These are phyloP conservation scores for Escovopsis sp. DNA, from an alignment of 2,329 filamentous ascomycete species.

Conservation along the genomic window DNA sequence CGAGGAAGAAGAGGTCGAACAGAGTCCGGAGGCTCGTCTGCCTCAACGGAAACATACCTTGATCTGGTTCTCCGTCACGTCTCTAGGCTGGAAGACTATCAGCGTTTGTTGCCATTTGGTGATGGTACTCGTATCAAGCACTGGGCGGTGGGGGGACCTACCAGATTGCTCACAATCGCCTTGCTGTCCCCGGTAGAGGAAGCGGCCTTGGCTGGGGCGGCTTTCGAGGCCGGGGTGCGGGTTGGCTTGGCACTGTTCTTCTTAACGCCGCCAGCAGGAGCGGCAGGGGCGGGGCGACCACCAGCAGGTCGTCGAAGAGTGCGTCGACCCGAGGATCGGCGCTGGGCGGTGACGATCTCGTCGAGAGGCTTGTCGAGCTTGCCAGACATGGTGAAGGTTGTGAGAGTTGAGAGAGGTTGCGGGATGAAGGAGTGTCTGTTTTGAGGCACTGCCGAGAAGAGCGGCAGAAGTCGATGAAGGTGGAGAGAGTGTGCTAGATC, in stretches of 20 bases:
- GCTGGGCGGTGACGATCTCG: slow-evolving; percentile 79
- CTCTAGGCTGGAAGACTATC: slow-evolving; percentile 58
- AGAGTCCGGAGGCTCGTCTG: slow-evolving; percentile 52
- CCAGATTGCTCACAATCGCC: slow-evolving; percentile 96
- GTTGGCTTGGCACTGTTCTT: slow-evolving; percentile 54
- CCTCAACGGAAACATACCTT: slow-evolving; percentile 99
- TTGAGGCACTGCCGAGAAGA: neutral
- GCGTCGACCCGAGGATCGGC: slow-evolving; percentile 39
- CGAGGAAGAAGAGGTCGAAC: slow-evolving; percentile 43
- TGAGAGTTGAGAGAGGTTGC: slow-evolving; percentile 1
- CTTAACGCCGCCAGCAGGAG: slow-evolving; percentile 73
- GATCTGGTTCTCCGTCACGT: slow-evolving; percentile 93
- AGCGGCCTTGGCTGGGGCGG: slow-evolving; percentile 49
- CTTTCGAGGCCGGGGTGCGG: slow-evolving; percentile 44
- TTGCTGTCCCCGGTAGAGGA: slow-evolving; percentile 65
- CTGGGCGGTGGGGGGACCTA: slow-evolving; percentile 33
- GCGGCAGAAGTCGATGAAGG: neutral
- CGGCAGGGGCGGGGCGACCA: slow-evolving; percentile 39
- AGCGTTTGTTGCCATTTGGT: slow-evolving; percentile 19
- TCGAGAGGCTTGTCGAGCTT: slow-evolving; percentile 97
- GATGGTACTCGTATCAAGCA: neutral
- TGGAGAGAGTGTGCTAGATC: neutral
- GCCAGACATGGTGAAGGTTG: slow-evolving; percentile 56
- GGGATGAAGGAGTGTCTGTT: neutral
- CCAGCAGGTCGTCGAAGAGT: slow-evolving; percentile 34